Percentiles rank a stretch among this genome's conserved stretches.
Evolutionary conservation across 768 basidiomycete species (phyloP).

Genomic region (Mycena haematopus): DNA sequence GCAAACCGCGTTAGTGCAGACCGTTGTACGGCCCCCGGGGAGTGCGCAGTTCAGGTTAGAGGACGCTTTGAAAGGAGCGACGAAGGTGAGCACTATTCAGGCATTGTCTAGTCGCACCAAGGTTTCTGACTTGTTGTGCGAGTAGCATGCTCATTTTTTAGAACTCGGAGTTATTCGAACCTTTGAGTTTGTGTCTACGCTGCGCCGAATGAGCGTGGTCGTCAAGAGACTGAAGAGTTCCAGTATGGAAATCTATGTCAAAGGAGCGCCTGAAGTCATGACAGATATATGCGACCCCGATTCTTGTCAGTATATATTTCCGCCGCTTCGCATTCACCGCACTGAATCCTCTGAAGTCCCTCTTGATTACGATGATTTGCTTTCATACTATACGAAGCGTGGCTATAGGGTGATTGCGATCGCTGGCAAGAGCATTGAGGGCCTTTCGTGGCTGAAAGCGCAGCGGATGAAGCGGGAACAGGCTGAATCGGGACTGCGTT

Average conservation of each 20-base stretch:
- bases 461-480: conserved; percentile 97
- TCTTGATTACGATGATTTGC: conserved; percentile 92
- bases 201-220: conserved; percentile 96
- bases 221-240: conserved; percentile 93
- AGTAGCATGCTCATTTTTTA: conserved; percentile 94
- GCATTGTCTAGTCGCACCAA: neutral
- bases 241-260: conserved; percentile 98
- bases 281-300: conserved; percentile 89
- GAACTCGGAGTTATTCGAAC: conserved; percentile 96
- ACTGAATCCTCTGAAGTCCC: conserved; percentile 68
- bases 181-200: conserved; percentile 93
- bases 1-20: conserved; percentile 92
- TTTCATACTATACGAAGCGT: conserved; percentile 95
- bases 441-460: conserved; percentile 95
- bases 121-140: conserved; percentile 8
- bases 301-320: conserved; percentile 72
- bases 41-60: conserved; percentile 88
- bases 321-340: neutral
- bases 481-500: conserved; percentile 88
- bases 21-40: conserved; percentile 95
- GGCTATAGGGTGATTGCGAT: conserved; percentile 98
- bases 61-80: conserved; percentile 87
- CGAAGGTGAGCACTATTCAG: conserved; percentile 60
- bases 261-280: conserved; percentile 99
- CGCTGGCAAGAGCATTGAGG: conserved; percentile 94